These are phyloP conservation scores for Aristolochia californica DNA, from an alignment of 164 flowering plant genomes.

Conservation along the genomic window DNA sequence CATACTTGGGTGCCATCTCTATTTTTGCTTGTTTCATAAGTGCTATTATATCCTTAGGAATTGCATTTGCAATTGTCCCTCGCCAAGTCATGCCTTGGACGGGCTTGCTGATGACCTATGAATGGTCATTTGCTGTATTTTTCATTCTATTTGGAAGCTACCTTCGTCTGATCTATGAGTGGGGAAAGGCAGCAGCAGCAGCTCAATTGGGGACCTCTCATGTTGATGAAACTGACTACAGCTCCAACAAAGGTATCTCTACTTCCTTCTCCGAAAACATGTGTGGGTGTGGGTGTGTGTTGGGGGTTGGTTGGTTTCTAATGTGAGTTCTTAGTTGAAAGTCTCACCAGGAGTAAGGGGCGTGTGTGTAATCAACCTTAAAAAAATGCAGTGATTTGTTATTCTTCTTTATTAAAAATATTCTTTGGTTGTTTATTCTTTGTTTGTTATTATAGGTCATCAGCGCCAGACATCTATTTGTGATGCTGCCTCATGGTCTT, in stretches of 20 bases:
- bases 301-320: no score
- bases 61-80: slow-evolving; percentile 67
- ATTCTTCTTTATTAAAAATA: neutral
- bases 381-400: neutral
- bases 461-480: slow-evolving; percentile 49
- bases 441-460: slow-evolving; percentile 48
- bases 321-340: no score
- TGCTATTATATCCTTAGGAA: slow-evolving; percentile 46
- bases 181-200: slow-evolving; percentile 59
- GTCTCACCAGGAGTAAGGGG: no score
- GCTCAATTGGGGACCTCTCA: slow-evolving; percentile 35
- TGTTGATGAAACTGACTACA: slow-evolving; percentile 41
- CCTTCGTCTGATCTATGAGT: slow-evolving; percentile 46
- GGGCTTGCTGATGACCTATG: slow-evolving; percentile 82
- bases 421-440: slow-evolving; percentile 1
- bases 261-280: no score
- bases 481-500: slow-evolving; percentile 48
- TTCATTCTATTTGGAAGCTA: slow-evolving; percentile 62
- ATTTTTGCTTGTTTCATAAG: slow-evolving; percentile 48
- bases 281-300: no score
- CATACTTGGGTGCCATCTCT: slow-evolving; percentile 61
- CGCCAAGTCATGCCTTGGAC: slow-evolving; percentile 97
- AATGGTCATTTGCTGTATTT: slow-evolving; percentile 73
- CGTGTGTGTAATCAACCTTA: no score
- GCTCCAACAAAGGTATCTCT: slow-evolving; percentile 74